Evolutionary conservation across 2,329 filamentous ascomycete genomes (phyloP).

Genomic region (Calonectria hawksworthii): DNA sequence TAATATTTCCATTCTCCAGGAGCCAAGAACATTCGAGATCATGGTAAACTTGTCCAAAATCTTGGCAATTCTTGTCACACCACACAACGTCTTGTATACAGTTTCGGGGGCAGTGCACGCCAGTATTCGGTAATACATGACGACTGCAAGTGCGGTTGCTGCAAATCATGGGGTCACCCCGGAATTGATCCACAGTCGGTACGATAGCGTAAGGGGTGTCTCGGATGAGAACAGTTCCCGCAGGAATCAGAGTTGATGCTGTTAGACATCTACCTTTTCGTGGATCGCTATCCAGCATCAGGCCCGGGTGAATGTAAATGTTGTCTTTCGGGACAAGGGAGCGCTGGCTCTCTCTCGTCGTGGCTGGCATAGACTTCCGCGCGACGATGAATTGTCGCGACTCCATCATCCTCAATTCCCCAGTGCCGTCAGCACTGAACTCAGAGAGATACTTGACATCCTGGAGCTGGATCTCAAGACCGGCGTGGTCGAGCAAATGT

Average conservation of each 20-base stretch:
- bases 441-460: constrained; percentile 1
- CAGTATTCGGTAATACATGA: background rate
- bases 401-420: background rate
- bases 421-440: background rate
- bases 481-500: background rate
- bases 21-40: constrained; percentile 3
- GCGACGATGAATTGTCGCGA: background rate
- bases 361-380: background rate
- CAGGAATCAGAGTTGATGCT: background rate
- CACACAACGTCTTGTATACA: background rate
- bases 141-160: background rate
- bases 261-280: background rate
- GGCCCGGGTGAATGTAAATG: background rate
- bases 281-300: background rate
- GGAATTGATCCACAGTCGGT: background rate
- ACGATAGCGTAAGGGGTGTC: background rate
- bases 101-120: background rate
- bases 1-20: background rate
- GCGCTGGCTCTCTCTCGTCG: background rate
- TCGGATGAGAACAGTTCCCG: background rate
- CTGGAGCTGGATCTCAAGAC: background rate
- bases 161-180: background rate
- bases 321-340: background rate
- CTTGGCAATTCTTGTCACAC: background rate
- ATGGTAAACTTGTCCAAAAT: background rate